Evolutionary conservation across 768 basidiomycete species (phyloP).

Genomic region (Suillus occidentalis): DNA sequence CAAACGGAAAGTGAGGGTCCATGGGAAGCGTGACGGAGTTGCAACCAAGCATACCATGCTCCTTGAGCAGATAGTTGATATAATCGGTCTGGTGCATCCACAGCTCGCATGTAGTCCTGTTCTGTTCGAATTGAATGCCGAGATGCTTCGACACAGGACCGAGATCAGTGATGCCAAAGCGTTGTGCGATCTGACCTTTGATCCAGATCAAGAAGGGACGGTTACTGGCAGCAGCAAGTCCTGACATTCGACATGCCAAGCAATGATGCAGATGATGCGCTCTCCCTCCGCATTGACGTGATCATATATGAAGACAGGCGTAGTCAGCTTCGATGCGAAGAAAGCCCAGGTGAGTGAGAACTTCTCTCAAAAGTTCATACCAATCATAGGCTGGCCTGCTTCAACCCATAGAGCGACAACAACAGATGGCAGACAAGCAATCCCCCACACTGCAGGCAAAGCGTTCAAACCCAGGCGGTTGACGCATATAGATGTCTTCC

Average conservation of each 20-base stretch:
- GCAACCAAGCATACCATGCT: slow-evolving; percentile 23
- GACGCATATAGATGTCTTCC: slow-evolving; percentile 43
- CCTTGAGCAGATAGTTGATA: slow-evolving; percentile 12
- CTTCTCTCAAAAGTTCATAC: slow-evolving; percentile 5
- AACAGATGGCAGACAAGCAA: background rate
- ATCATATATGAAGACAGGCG: background rate
- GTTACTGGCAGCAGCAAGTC: background rate
- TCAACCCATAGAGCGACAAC: slow-evolving; percentile 1
- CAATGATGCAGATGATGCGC: background rate
- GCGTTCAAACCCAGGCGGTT: slow-evolving; percentile 29
- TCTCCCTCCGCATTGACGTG: background rate
- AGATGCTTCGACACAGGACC: background rate
- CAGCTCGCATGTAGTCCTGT: background rate
- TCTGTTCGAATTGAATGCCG: background rate
- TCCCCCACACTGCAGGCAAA: background rate
- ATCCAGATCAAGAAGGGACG: background rate
- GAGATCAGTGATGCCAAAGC: background rate
- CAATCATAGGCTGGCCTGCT: slow-evolving; percentile 6
- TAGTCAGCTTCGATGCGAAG: background rate
- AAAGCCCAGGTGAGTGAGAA: background rate
- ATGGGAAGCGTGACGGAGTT: slow-evolving; percentile 26
- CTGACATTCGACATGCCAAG: background rate
- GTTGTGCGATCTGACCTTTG: background rate
- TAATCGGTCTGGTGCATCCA: slow-evolving; percentile 18
- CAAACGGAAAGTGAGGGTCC: slow-evolving; percentile 13